Evolutionary conservation across 2,329 filamentous ascomycete species (phyloP).

Genomic region (Escovopsis sp.): DNA sequence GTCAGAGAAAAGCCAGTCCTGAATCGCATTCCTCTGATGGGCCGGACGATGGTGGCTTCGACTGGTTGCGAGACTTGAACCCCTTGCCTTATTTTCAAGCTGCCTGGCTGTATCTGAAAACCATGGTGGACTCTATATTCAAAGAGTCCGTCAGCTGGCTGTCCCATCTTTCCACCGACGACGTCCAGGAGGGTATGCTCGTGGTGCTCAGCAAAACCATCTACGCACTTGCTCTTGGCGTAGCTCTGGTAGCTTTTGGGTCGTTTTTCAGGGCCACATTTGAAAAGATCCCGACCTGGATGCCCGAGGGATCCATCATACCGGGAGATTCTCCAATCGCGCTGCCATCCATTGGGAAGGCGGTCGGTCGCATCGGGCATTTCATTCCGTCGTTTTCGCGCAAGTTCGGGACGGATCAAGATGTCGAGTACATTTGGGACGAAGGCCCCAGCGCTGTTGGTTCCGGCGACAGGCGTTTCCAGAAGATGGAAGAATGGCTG

Average conservation of each 20-base stretch:
- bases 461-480: conserved; percentile 7
- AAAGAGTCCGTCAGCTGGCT: conserved; percentile 4
- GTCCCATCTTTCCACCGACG: conserved; percentile 5
- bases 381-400: conserved; percentile 15
- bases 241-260: neutral
- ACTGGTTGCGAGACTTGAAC: conserved; percentile 8
- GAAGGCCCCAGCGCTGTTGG: conserved; percentile 3
- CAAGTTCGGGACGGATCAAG: conserved; percentile 6
- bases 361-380: conserved; percentile 3
- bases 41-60: conserved; percentile 5
- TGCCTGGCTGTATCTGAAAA: conserved; percentile 11
- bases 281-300: neutral
- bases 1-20: neutral
- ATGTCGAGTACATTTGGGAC: conserved; percentile 7
- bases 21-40: conserved; percentile 8
- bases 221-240: neutral
- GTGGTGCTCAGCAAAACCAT: conserved; percentile 1
- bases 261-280: conserved; percentile 1
- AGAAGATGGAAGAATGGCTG: conserved; percentile 11
- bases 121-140: conserved; percentile 9
- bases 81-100: conserved; percentile 18
- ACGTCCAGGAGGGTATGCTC: conserved; percentile 1
- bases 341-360: neutral
- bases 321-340: neutral
- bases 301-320: neutral